Conservation (phyloP, 2,329 filamentous ascomycete species). For the Monosporascus sp. region DNA sequence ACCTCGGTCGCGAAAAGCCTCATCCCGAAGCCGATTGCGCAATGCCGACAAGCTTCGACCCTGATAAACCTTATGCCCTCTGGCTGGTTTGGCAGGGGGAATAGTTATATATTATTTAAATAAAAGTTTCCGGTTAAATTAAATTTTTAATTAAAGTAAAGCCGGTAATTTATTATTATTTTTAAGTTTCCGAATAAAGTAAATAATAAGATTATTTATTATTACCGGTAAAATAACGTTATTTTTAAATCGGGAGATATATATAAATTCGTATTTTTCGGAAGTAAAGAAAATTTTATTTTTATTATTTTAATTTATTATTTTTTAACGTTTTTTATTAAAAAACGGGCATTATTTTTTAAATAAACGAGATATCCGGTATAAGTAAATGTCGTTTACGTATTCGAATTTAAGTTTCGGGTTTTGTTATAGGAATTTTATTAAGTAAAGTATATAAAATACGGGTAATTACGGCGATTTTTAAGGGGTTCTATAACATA, state of each 20-base stretch:
- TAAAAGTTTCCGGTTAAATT: neutral
- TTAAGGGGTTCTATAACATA: neutral
- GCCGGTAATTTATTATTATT: neutral
- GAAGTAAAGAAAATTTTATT: neutral
- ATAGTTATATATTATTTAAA: too few species aligned
- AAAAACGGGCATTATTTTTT: neutral
- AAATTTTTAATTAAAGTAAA: neutral
- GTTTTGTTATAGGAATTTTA: neutral
- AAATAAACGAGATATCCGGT: neutral
- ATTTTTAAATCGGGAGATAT: neutral
- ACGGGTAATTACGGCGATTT: neutral
- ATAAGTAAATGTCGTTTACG: neutral
- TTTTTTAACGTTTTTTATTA: neutral
- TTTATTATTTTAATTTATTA: neutral
- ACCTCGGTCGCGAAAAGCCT: too few species aligned
- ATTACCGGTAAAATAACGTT: neutral
- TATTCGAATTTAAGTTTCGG: neutral
- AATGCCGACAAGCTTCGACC: too few species aligned
- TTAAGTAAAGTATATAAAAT: neutral
- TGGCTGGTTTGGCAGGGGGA: too few species aligned
- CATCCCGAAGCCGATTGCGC: too few species aligned
- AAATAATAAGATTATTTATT: neutral
- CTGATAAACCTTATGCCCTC: too few species aligned
- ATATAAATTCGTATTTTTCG: neutral
- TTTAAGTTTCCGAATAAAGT: neutral